Base-by-base conservation (phyloP, 257 asterid species). In the Handroanthus guayacan region DNA sequence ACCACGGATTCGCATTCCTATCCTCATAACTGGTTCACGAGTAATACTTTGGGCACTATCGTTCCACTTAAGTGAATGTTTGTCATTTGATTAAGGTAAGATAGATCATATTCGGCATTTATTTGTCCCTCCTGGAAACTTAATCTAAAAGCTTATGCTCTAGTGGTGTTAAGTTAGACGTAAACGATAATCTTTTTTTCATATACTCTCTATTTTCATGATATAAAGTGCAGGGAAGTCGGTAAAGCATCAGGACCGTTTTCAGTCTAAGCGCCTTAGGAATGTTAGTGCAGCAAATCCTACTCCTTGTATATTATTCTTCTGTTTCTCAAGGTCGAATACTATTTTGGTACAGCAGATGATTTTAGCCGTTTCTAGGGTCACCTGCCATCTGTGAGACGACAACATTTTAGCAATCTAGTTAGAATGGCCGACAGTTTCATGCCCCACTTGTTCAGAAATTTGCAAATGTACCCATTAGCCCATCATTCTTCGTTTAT, bases 1-100 rank as follows among this genome's bases (percentile, higher is more conserved):
- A 62, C 79, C 34, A 57, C 50, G 13, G 85, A 70, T 71, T 62
- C 79, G 5, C 18, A 83, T 56, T 58, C 86, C 41, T 70, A 70
- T 43, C 85, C 86, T 45, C 71, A n/a, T 47, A 36, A 76, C 64
- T 75, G 83, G 84, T 76, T 67, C 39, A 62, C 82, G 3, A 83
- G 73, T 58, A 50, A 67, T 73, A 65, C 17, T 69, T 86, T 62
- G 66, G 74, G 66, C 67, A 75, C 67, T 76, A 58, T 71, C 47
- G 64, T 81, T 76, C 83, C 77, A 58, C 74, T 83, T 37, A 69
- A 63, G 56, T 87, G 80, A 85, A 69, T 54, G 34, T 45, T 38
- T 62, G 66, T 37, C 69, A 18, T 37, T 41, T 3, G 72, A 67
- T 71, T 47, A 3, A 57, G 78, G 85, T 84, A 47, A 78, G 62